These are phyloP conservation scores for Ophiostoma sp. DNA, from an alignment of 2,329 filamentous ascomycete genomes.

Conservation along the genomic window DNA sequence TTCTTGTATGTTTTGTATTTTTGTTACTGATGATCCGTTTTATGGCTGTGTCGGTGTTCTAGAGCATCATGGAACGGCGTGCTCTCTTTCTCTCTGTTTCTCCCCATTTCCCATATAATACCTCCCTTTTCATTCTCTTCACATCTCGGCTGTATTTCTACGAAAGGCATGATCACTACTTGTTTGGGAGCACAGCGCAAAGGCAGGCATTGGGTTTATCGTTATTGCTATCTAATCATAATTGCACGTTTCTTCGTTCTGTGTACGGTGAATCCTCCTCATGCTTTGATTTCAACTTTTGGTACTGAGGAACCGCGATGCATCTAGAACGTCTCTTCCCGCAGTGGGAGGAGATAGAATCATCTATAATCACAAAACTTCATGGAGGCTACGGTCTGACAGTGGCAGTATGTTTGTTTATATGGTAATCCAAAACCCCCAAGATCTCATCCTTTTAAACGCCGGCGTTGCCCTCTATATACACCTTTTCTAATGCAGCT, in stretches of 20 bases:
- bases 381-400: not conserved
- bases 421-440: not conserved
- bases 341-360: no score
- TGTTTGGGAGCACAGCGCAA: not conserved
- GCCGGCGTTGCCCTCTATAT: not conserved
- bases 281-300: no score
- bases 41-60: not conserved
- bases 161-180: not conserved
- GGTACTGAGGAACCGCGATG: no score
- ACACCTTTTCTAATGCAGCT: conserved; percentile 16
- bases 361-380: no score
- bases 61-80: conserved; percentile 10
- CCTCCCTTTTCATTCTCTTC: not conserved
- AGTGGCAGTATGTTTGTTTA: not conserved
- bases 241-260: no score
- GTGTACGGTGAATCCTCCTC: no score
- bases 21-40: not conserved
- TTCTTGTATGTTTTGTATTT: not conserved
- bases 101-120: not conserved
- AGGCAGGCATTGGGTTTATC: not conserved
- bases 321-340: no score
- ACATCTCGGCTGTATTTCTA: not conserved
- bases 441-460: not conserved
- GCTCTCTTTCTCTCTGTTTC: not conserved
- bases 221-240: not conserved